These are phyloP conservation scores for Rutstroemia sp. DNA, from an alignment of 2,329 filamentous ascomycete genomes.

Conservation along the genomic window DNA sequence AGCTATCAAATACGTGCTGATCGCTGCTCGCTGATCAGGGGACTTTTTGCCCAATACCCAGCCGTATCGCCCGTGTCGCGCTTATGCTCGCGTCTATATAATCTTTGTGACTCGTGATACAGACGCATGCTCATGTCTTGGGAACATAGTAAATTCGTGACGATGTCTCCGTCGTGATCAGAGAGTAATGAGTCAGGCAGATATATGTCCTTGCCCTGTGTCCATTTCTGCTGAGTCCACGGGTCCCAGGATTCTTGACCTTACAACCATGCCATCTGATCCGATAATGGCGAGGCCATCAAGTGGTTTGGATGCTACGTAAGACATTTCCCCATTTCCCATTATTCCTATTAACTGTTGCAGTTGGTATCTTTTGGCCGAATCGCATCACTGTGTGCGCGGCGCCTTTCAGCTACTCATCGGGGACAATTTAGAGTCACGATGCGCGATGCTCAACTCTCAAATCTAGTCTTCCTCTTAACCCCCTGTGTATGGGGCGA, in stretches of 20 bases:
- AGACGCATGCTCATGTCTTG: constrained; percentile 11
- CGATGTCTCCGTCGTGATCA: not conserved
- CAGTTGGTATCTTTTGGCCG: no score
- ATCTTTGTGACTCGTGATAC: constrained; percentile 11
- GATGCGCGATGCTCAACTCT: constrained; percentile 20
- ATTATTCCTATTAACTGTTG: no score
- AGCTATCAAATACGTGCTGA: not conserved
- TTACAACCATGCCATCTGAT: no score
- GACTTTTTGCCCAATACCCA: not conserved
- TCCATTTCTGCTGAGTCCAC: no score
- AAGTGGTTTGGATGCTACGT: no score
- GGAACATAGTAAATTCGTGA: not conserved
- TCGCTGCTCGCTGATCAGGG: not conserved
- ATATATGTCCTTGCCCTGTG: no score
- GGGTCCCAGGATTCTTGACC: no score
- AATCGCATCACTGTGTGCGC: no score
- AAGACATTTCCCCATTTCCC: no score
- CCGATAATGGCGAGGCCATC: no score
- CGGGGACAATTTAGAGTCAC: not conserved
- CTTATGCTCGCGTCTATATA: not conserved
- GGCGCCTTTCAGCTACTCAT: not conserved
- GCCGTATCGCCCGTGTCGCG: not conserved
- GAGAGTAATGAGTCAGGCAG: not conserved
- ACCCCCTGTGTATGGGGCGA: constrained; percentile 26
- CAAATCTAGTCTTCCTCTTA: constrained; percentile 30